Base-by-base conservation (phyloP, 306 rosid genomes). In the Sindora glabra region DNA sequence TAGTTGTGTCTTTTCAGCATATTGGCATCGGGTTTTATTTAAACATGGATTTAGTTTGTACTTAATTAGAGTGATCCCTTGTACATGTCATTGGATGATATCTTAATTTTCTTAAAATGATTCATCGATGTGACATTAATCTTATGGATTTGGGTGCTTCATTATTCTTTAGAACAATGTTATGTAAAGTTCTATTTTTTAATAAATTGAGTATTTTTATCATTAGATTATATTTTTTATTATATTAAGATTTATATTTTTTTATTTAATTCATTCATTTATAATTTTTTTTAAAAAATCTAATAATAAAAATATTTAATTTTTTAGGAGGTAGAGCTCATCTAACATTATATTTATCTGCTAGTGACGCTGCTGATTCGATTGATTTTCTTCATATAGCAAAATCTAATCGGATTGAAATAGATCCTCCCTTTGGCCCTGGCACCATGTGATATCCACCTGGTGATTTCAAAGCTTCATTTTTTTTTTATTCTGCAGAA, bases 1-100 rank as follows among this genome's bases (percentile, higher is more conserved):
- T 51, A 37, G 82, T 77, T 52, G 78, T 24, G 78, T 77, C 82
- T 44, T 72, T 68, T 72, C 82, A 72, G 66, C 72, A 72, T 63
- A 37, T 72, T 60, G 48, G 39, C 60, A 64, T 27, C 13, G 22
- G 41, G 32, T 40, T n/a, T 55, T 22, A 16, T 49, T 53, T 46
- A 58, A 67, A 19, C 52, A 65, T 53, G 50, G 13, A 55, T 38
- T 33, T 55, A 19, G 17, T 6, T 39, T 14, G 22, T 29, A 19
- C 47, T 46, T 17, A 18, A 2, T 33, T 14, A 61, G 29, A 49
- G 19, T 12, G 6, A 2, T 2, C 30, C 30, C 30, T 26, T 26
- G 3, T 26, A 14, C 39, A n/a, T 33, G 41, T 21, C 53, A 27
- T 41, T 13, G 25, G 11, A 3, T 3, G 30, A 26, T 26, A 26